Conservation (phyloP, 768 basidiomycete genomes). For the Leccinum pellstonianum region DNA sequence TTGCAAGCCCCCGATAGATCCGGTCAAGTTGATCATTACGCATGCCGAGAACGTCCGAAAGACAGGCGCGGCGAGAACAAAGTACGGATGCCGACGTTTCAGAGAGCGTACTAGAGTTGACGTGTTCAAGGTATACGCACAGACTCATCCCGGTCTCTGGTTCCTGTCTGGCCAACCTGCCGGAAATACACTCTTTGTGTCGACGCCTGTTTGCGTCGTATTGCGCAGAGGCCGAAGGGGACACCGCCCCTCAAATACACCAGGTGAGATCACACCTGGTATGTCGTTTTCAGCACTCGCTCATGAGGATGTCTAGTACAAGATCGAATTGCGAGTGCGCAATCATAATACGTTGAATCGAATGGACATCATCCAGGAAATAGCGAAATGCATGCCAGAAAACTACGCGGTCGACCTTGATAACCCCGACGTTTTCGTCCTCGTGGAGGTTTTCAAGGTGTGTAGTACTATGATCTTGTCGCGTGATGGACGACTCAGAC, state of each 20-base stretch:
- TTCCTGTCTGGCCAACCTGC: constrained; percentile 63
- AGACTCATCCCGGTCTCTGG: constrained; percentile 70
- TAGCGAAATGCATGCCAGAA: constrained; percentile 69
- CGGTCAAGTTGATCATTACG: constrained; percentile 63
- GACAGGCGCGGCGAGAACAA: constrained; percentile 64
- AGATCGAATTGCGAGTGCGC: constrained; percentile 71
- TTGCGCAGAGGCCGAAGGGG: constrained; percentile 44
- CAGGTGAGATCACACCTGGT: constrained; percentile 31
- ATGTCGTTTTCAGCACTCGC: background rate
- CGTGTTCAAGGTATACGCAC: constrained; percentile 54
- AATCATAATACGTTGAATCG: constrained; percentile 74
- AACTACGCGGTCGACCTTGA: constrained; percentile 67
- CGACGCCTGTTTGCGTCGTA: constrained; percentile 51
- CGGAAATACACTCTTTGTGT: constrained; percentile 68
- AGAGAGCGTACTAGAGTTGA: background rate
- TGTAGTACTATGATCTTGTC: constrained; percentile 12
- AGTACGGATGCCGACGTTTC: constrained; percentile 38
- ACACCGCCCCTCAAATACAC: constrained; percentile 40
- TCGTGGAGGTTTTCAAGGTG: constrained; percentile 85
- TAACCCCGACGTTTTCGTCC: constrained; percentile 67
- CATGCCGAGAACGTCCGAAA: constrained; percentile 60
- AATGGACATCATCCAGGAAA: constrained; percentile 56
- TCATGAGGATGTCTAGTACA: constrained; percentile 52
- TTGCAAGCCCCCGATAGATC: constrained; percentile 75
- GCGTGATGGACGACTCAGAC: background rate